Evolutionary conservation across 2,329 filamentous ascomycete genomes (phyloP).

Genomic region (Colletotrichum echinochloae): DNA sequence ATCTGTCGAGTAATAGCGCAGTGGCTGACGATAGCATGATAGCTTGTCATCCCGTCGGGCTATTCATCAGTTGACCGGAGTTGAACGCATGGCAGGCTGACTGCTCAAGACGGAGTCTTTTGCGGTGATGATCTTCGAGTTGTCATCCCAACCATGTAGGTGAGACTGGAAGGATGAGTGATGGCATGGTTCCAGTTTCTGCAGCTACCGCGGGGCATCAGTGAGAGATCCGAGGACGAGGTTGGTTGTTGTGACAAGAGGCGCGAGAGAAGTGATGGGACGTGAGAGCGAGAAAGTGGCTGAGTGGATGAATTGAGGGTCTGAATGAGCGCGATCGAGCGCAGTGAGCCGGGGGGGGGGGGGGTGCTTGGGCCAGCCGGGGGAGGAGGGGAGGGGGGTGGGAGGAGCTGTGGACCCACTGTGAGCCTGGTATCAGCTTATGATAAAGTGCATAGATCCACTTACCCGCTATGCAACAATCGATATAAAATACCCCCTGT

Average conservation of each 20-base stretch:
- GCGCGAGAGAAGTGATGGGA: neutral
- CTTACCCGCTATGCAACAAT: neutral
- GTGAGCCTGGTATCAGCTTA: neutral
- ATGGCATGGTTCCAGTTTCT: conserved; percentile 27
- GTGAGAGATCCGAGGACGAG: neutral
- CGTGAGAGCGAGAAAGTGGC: neutral
- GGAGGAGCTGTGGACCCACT: neutral
- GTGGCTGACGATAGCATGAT: conserved; percentile 12
- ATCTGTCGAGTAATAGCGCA: conserved; percentile 19
- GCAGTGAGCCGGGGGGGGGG: conserved; percentile 19
- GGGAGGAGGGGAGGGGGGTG: neutral
- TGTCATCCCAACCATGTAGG: conserved; percentile 25
- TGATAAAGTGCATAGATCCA: conserved; percentile 19
- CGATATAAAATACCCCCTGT: neutral
- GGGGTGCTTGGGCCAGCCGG: conserved; percentile 15
- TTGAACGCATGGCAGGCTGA: neutral
- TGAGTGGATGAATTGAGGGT: conserved; percentile 15
- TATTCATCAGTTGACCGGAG: neutral
- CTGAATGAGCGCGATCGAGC: conserved; percentile 18
- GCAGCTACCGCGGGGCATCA: conserved; percentile 3
- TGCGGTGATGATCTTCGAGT: neutral
- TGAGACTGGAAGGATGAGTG: conserved; percentile 32
- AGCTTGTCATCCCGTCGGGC: neutral
- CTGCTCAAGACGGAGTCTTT: neutral
- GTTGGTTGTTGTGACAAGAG: neutral